phyloP scores from a whole-genome alignment of 495 filamentous ascomycete genomes.

The Trypethelium eluteriae region DNA sequence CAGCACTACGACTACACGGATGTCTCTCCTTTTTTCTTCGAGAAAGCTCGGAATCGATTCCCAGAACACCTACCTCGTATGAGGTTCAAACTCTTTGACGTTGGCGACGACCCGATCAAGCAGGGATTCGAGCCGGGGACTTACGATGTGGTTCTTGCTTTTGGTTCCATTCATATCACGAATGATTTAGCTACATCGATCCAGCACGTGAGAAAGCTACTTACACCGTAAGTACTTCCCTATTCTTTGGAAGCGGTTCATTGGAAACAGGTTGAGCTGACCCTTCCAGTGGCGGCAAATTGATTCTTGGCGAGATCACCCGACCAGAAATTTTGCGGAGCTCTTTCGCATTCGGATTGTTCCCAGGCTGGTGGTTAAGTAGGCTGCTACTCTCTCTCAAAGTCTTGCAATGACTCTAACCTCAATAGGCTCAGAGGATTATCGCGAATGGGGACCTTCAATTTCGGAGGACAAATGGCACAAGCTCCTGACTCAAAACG shows the following conservation, averaged over 20 bases:
- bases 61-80: slow-evolving; percentile 1
- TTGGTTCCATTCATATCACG: slow-evolving; percentile 17
- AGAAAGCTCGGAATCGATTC: slow-evolving; percentile 18
- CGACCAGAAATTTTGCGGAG: background rate
- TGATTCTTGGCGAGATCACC: background rate
- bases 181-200: slow-evolving; percentile 12
- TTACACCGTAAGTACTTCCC: slow-evolving; percentile 22
- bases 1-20: slow-evolving; percentile 22
- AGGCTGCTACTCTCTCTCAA: background rate
- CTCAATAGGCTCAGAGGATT: background rate
- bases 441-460: background rate
- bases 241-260: slow-evolving; percentile 16
- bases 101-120: slow-evolving; percentile 21
- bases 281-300: background rate
- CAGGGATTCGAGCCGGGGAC: slow-evolving; percentile 21
- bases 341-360: background rate
- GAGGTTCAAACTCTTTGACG: slow-evolving; percentile 20
- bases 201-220: slow-evolving; percentile 15
- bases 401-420: too few species aligned
- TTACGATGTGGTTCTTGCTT: slow-evolving; percentile 25
- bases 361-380: slow-evolving; percentile 14
- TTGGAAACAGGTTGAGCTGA: background rate
- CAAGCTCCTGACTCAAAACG: background rate
- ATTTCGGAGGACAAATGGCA: background rate
- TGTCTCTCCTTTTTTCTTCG: slow-evolving; percentile 23